Percentiles rank a stretch among this genome's conserved stretches.
Evolutionary conservation across 225 moss, liverwort and hornwort genomes (phyloP).

Genomic region (Sphagnum tenellum): DNA sequence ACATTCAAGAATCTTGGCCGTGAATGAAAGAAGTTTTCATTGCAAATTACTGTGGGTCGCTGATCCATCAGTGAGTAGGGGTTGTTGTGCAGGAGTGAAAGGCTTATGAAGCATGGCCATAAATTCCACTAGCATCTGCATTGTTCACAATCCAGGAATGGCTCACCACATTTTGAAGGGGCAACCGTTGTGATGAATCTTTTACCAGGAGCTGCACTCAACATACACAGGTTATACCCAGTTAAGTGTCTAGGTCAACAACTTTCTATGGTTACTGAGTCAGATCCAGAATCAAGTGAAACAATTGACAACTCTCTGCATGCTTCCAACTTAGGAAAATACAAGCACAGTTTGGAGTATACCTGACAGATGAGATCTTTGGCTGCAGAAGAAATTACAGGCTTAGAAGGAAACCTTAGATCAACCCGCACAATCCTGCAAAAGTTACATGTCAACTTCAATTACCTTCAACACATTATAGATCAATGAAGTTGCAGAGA

Average conservation of each 20-base stretch:
- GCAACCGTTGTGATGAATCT: slow-evolving; percentile 57
- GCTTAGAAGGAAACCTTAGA: slow-evolving; percentile 73
- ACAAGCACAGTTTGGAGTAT: background rate
- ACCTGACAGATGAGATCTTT: slow-evolving; percentile 92
- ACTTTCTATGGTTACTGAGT: background rate
- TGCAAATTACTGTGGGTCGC: background rate
- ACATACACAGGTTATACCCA: slow-evolving; percentile 43
- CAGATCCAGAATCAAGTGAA: background rate
- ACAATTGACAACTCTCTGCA: background rate
- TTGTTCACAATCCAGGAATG: slow-evolving; percentile 87
- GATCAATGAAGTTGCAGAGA: too few species aligned
- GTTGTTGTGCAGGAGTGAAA: background rate
- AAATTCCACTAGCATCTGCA: slow-evolving; percentile 52
- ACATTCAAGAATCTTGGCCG: too few species aligned
- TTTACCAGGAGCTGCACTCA: slow-evolving; percentile 78
- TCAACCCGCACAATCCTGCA: slow-evolving; percentile 82
- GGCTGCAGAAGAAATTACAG: slow-evolving; percentile 62
- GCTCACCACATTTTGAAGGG: slow-evolving; percentile 50
- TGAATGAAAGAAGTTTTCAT: slow-evolving; percentile 12
- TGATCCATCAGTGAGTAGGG: background rate
- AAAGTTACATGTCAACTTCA: slow-evolving; percentile 58
- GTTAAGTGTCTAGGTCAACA: slow-evolving; percentile 11
- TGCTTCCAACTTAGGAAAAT: too few species aligned
- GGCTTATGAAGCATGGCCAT: background rate
- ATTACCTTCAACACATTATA: slow-evolving; percentile 32